Conservation (phyloP, 495 filamentous ascomycete species). For the Penicillium simplicissimum region DNA sequence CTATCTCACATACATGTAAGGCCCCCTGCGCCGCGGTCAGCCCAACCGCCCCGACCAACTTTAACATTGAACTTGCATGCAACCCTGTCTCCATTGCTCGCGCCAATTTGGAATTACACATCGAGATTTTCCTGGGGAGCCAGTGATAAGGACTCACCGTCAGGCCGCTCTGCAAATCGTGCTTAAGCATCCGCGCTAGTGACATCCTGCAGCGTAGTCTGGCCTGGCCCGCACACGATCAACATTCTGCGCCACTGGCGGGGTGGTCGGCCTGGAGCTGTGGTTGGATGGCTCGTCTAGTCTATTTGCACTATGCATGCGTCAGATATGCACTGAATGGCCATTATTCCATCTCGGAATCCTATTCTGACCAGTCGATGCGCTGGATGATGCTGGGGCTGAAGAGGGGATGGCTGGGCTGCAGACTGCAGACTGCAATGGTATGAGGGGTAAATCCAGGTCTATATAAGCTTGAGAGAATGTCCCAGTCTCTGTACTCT, state of each 20-base stretch:
- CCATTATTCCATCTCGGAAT: background rate
- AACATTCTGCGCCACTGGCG: background rate
- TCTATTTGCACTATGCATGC: background rate
- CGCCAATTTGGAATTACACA: no score
- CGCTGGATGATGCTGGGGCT: no score
- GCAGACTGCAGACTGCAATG: background rate
- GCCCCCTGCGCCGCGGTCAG: background rate
- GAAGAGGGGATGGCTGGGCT: background rate
- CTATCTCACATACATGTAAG: background rate
- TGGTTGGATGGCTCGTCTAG: background rate
- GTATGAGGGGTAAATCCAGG: background rate
- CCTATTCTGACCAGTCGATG: background rate
- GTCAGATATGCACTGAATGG: background rate
- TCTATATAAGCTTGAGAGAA: conserved; percentile 2
- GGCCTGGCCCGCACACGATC: background rate
- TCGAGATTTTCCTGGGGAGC: background rate
- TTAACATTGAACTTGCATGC: no score
- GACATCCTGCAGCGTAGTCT: background rate
- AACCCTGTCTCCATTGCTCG: no score
- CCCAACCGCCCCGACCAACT: background rate
- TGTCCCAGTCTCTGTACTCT: background rate
- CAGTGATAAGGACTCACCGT: background rate
- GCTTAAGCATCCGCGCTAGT: background rate
- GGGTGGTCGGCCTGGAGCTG: background rate
- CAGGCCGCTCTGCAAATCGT: background rate